Evolutionary conservation across 495 filamentous ascomycete genomes (phyloP), one percentile per base, ranked within the genome.

Genomic region (Staphylotrichum longicolle): DNA sequence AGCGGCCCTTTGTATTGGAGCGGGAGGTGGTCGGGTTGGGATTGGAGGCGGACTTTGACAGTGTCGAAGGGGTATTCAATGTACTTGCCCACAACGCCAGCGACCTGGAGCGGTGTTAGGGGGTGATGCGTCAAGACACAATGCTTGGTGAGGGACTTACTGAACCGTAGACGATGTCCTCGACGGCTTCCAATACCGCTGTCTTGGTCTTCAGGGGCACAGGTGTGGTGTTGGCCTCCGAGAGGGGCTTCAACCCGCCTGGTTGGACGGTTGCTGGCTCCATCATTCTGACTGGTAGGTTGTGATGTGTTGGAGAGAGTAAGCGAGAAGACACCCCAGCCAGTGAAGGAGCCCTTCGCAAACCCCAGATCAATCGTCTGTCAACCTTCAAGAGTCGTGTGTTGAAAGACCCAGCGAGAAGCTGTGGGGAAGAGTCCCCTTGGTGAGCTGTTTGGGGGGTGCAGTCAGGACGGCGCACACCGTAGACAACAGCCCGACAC

Each of bases 51-150:
- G 52, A 86, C 94, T 80, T 99, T 99, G 66, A 99, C 88, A 0
- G 95, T 99, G 78, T 99, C 95, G 74, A 98, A 98, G 37, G 95
- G 95, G 72, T 95, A 99, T 69, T 99, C 95, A 68, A 99, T 91
- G 63, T 90, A 85, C 78, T 99, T 99, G 62, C 94, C 95, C 30
- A 89, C 88, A 58, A 94, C 87, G 61, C 95, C 95, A 45, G 93
- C 93, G 32, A 85, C 73, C 90, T 92, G 65, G n/a, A 57, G 37
- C 51, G 42, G 48, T 42, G 63, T 74, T 68, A 68, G 57, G 39
- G 45, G 7, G 40, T 57, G 47, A 20, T 63, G 53, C 34, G 14
- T 14, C 8, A 46, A 10, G 20, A 30, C 48, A 35, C 40, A 52
- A 27, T 1, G 20, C 20, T 20, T 35, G 40, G 56, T 39, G 50